Base-by-base conservation (phyloP, 2,329 filamentous ascomycete genomes). In the Botryotinia globosa region DNA sequence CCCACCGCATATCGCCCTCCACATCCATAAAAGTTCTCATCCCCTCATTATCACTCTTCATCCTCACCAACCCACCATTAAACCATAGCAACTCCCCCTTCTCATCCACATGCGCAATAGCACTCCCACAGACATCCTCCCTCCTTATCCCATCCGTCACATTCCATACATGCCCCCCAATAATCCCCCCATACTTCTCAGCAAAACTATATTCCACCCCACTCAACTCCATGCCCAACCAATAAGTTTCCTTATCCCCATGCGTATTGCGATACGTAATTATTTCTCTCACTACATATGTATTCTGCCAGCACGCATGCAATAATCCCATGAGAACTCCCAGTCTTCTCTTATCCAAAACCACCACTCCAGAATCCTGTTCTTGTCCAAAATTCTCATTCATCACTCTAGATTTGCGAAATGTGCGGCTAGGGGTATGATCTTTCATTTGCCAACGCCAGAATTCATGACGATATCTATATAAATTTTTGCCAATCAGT, bases 211-310 rank as follows among this genome's bases (percentile, higher is more conserved):
- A 85, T 0, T 67, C 73, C 0, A 82, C 79, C 5, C 81, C 81
- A 4, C 81, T 79, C 1, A 84, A 78, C 72, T 85, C 84, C 12
- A 84, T 79, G 0, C 83, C 83, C 34, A 85, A 78, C 84, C 84
- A 85, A 80, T 81, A 85, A 0, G 80, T 83, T 74, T 85, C 84
- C 74, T 85, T 85, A 54, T 85, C 84, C 0, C 84, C 84, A 34
- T 85, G 82, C 0, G 79, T 83, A 42, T 84, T 77, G 45, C 79
- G 78, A 73, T 84, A 85, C 1, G 83, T 84, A 16, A 82, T 79
- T 39, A 82, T 78, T 5, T 83, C 81, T 0, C 84, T 81, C 1
- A 85, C 83, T 0, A 73, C 76, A 10, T 80, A 76, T 1, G 81
- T 82, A 68, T 85, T 85, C 75, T 85, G 83, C 84, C 84, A 85